A percentile compares a stretch with the other conserved stretches of the same genome.
These are phyloP conservation scores for Chaetomium cochliodes DNA, from an alignment of 495 filamentous ascomycete genomes.

Conservation along the genomic window DNA sequence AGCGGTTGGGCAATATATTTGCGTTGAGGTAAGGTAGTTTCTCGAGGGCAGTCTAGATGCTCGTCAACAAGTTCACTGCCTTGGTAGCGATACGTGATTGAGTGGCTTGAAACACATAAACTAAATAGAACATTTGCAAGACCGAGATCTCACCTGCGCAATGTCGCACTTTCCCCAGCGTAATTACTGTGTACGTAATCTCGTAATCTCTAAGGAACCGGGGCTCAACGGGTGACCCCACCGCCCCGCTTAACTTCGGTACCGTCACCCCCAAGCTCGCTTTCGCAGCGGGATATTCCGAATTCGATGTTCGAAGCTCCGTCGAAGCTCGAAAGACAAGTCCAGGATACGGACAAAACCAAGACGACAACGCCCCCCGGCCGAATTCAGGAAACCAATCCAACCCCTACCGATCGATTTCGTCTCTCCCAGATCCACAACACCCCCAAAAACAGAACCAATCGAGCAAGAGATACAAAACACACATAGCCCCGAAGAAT, in stretches of 20 bases:
- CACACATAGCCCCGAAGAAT: too few species aligned
- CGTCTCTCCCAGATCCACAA: neutral
- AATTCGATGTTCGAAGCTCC: slow-evolving; percentile 9
- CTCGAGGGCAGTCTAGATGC: neutral
- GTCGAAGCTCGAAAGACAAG: neutral
- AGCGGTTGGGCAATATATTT: neutral
- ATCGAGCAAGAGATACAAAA: too few species aligned
- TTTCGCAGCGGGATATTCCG: slow-evolving; percentile 8
- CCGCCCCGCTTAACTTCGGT: neutral
- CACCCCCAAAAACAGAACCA: neutral
- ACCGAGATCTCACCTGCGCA: neutral
- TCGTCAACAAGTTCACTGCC: neutral
- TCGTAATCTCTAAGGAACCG: slow-evolving; percentile 11
- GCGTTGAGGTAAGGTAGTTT: neutral
- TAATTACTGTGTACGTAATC: neutral
- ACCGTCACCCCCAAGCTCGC: neutral
- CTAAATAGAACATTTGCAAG: neutral
- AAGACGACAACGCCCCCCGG: neutral
- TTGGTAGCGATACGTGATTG: neutral
- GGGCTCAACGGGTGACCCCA: neutral
- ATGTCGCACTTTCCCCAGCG: neutral
- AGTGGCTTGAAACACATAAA: neutral
- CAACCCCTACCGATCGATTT: neutral
- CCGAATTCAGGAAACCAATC: neutral
- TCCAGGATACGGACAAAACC: neutral